These are phyloP conservation scores for Aphanomyces cochlioides DNA, from an alignment of 352 stramenopile genomes.

Conservation along the genomic window DNA sequence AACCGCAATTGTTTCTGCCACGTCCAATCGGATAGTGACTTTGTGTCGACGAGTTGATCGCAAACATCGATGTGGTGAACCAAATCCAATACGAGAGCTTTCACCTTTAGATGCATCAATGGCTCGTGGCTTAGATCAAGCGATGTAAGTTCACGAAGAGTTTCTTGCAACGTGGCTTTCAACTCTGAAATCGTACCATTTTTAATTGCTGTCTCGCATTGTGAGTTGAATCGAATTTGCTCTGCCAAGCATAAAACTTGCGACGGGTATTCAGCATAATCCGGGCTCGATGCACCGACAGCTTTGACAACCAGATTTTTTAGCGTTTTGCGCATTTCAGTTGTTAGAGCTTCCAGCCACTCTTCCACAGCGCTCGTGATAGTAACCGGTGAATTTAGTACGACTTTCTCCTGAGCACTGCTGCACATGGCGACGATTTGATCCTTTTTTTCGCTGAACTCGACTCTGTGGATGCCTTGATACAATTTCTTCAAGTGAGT, in stretches of 20 bases:
- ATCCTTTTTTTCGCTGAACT: conserved; percentile 79
- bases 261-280: conserved; percentile 87
- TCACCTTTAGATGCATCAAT: conserved; percentile 92
- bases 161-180: conserved; percentile 63
- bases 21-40: conserved; percentile 65
- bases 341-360: conserved; percentile 89
- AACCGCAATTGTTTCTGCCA: conserved; percentile 95
- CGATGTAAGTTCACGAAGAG: conserved; percentile 63
- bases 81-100: conserved; percentile 92
- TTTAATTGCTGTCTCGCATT: conserved; percentile 83
- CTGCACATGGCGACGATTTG: conserved; percentile 89
- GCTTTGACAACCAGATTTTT: conserved; percentile 70
- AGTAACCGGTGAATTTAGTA: conserved; percentile 70
- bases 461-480: conserved; percentile 90
- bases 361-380: conserved; percentile 91
- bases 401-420: conserved; percentile 74
- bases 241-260: conserved; percentile 91
- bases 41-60: conserved; percentile 81
- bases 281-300: conserved; percentile 50
- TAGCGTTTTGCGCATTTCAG: conserved; percentile 90
- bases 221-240: conserved; percentile 88
- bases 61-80: conserved; percentile 95
- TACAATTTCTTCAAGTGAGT: conserved; percentile 96
- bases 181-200: conserved; percentile 63
- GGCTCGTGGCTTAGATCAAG: conserved; percentile 83